phyloP scores from a whole-genome alignment of 31 red algal species.

The Endocladia muricata region DNA sequence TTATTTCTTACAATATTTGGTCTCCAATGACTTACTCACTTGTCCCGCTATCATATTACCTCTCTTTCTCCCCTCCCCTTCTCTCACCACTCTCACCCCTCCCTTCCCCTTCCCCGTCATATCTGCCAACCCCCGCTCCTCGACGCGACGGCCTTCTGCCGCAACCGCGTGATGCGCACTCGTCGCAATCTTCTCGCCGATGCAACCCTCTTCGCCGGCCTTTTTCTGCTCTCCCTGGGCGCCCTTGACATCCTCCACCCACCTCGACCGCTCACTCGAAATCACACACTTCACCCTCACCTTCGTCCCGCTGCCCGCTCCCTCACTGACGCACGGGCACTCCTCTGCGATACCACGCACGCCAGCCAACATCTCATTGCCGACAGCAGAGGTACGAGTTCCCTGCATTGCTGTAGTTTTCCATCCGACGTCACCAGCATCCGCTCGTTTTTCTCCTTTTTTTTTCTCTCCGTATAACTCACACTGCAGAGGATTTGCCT shows the following conservation, averaged over 20 bases:
- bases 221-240: neutral
- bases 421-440: neutral
- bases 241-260: neutral
- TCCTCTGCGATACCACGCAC: neutral
- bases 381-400: conserved; percentile 21
- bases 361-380: conserved; percentile 10
- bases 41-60: no score
- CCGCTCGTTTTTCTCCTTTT: neutral
- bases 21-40: no score
- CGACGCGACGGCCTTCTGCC: neutral
- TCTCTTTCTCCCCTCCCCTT: no score
- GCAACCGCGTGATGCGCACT: neutral
- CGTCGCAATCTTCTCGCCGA: neutral
- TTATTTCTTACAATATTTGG: no score
- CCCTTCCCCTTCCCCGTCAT: no score
- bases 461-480: neutral
- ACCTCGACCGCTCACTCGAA: neutral
- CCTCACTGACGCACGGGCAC: neutral
- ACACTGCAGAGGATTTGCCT: no score
- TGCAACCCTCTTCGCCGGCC: neutral
- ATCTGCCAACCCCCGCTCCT: neutral
- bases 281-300: neutral
- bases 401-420: neutral
- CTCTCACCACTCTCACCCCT: no score
- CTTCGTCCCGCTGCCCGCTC: neutral